Conservation (phyloP, 2,329 filamentous ascomycete species). For the Exophiala dermatitidis region DNA sequence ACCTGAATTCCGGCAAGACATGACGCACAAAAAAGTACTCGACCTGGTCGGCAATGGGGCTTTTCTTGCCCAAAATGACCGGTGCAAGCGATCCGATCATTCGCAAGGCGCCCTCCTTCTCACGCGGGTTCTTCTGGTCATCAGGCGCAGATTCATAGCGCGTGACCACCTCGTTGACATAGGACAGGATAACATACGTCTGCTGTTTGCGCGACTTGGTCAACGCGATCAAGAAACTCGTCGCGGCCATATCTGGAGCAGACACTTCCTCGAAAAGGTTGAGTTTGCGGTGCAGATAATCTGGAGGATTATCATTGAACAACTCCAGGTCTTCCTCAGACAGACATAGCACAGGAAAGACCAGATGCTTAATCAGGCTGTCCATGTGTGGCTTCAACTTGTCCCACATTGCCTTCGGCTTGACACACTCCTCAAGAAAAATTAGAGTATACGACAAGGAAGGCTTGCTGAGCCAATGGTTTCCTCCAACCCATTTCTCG, state of each 20-base stretch:
- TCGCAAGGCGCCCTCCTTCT: slow-evolving; percentile 90
- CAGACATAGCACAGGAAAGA: slow-evolving; percentile 92
- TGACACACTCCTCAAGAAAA: slow-evolving; percentile 94
- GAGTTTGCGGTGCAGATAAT: slow-evolving; percentile 93
- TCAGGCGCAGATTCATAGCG: slow-evolving; percentile 79
- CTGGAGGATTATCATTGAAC: slow-evolving; percentile 88
- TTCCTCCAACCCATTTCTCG: slow-evolving; percentile 95
- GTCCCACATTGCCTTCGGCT: slow-evolving; percentile 94
- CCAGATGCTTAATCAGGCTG: slow-evolving; percentile 84
- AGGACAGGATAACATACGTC: slow-evolving; percentile 87
- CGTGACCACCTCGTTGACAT: slow-evolving; percentile 91
- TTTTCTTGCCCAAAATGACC: slow-evolving; percentile 96
- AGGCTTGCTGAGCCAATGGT: slow-evolving; percentile 87
- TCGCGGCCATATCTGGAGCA: slow-evolving; percentile 87
- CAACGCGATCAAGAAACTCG: slow-evolving; percentile 89
- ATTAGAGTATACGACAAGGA: slow-evolving; percentile 89
- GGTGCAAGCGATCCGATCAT: slow-evolving; percentile 96
- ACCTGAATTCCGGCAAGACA: slow-evolving; percentile 96
- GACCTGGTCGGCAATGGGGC: slow-evolving; percentile 91
- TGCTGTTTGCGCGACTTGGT: slow-evolving; percentile 94
- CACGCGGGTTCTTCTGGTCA: slow-evolving; percentile 83
- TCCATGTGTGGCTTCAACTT: slow-evolving; percentile 89
- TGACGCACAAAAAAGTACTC: slow-evolving; percentile 98
- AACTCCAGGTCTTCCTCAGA: slow-evolving; percentile 86
- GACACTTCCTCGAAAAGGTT: slow-evolving; percentile 98